Conservation (phyloP, 495 filamentous ascomycete genomes). For the Hypoxylon perforatum region DNA sequence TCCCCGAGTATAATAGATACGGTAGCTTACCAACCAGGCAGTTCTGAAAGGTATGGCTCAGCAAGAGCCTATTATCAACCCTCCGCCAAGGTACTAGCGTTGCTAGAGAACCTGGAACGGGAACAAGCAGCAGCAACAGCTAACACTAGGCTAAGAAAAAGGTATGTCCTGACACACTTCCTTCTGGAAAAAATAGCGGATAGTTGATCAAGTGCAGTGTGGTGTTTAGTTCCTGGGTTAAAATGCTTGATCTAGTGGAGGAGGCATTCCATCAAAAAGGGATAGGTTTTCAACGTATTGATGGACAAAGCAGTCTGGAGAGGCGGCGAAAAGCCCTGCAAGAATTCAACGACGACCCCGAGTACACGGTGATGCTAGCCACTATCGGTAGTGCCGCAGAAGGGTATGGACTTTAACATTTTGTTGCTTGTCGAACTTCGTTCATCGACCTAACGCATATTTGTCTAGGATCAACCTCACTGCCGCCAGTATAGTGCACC, state of each 20-base stretch:
- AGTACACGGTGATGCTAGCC: conserved; percentile 25
- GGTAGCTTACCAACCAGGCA: too few relatives aligned
- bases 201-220: conserved; percentile 28
- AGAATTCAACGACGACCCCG: conserved; percentile 6
- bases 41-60: conserved; percentile 20
- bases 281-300: conserved; percentile 2
- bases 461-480: conserved; percentile 42
- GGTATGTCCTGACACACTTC: conserved; percentile 1
- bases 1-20: too few relatives aligned
- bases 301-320: neutral
- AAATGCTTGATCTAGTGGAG: conserved; percentile 37
- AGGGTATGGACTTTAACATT: conserved; percentile 20
- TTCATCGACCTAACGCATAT: neutral
- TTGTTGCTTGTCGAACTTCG: neutral
- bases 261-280: conserved; percentile 10
- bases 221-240: conserved; percentile 33
- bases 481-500: conserved; percentile 37
- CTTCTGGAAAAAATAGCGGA: neutral
- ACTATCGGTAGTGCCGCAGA: conserved; percentile 33
- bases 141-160: neutral
- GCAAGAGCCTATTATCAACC: conserved; percentile 20
- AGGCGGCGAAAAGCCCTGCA: conserved; percentile 1
- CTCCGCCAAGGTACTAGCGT: conserved; percentile 8
- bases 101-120: conserved; percentile 20
- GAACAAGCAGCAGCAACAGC: conserved; percentile 9